These are phyloP conservation scores for Pseudogymnoascus sp. DNA, from an alignment of 2,329 filamentous ascomycete genomes.

Conservation along the genomic window DNA sequence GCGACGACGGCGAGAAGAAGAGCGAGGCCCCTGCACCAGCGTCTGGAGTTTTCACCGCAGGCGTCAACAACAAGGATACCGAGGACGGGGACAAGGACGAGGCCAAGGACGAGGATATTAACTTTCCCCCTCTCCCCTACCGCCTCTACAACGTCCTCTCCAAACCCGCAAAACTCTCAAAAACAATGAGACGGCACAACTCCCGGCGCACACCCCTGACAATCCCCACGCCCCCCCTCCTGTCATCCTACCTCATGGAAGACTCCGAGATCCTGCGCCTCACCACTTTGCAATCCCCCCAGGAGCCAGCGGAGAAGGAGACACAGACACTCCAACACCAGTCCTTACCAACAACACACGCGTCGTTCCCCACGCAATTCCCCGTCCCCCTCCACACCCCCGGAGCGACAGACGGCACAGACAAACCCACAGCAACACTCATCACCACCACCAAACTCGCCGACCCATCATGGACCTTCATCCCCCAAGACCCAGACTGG, in stretches of 20 bases:
- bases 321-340: neutral
- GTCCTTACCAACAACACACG: neutral
- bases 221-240: neutral
- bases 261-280: slow-evolving; percentile 1
- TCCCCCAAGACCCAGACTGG: slow-evolving; percentile 4
- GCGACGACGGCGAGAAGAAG: neutral
- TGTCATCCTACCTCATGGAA: neutral
- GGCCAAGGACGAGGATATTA: neutral
- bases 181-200: neutral
- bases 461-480: neutral
- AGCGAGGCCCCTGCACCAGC: neutral
- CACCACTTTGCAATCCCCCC: neutral
- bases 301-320: neutral
- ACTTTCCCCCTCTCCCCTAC: neutral
- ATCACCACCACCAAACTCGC: neutral
- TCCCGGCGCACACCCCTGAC: neutral
- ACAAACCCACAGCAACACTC: neutral
- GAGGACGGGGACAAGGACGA: neutral
- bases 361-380: neutral
- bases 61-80: neutral
- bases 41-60: neutral
- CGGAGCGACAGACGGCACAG: neutral
- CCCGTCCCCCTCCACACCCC: neutral
- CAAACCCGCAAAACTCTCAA: neutral
- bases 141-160: neutral